Evolutionary conservation across 345 rosid genomes (phyloP).

Genomic region (Populus pruinosa): DNA sequence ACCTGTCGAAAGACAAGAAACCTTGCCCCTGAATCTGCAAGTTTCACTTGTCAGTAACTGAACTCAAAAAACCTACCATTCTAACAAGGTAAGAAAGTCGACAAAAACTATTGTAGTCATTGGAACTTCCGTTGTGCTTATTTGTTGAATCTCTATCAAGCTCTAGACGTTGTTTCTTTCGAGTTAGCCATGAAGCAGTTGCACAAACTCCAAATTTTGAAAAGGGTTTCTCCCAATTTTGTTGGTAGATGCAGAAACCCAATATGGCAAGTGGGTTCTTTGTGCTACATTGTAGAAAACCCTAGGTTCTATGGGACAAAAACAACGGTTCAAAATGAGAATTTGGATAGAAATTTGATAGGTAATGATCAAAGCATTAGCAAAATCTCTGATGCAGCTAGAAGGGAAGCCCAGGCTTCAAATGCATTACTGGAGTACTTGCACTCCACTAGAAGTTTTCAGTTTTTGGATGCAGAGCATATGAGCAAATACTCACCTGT

Average conservation of each 20-base stretch:
- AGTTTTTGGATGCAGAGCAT: slow-evolving; percentile 59
- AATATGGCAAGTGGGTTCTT: slow-evolving; percentile 16
- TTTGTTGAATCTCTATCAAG: neutral
- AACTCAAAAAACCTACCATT: neutral
- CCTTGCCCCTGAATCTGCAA: neutral
- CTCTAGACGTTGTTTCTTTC: neutral
- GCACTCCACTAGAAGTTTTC: slow-evolving; percentile 54
- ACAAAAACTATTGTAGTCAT: neutral
- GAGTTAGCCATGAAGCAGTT: slow-evolving; percentile 32
- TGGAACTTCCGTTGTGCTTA: too few relatives aligned
- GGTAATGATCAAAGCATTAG: slow-evolving; percentile 12
- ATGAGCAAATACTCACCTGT: slow-evolving; percentile 63
- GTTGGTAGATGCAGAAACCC: slow-evolving; percentile 25
- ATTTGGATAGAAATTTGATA: neutral
- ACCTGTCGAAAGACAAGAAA: neutral
- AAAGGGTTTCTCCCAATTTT: slow-evolving; percentile 38
- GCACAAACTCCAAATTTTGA: slow-evolving; percentile 43
- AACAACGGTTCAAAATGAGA: neutral
- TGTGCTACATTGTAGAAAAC: slow-evolving; percentile 22
- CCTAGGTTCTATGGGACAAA: slow-evolving; percentile 44
- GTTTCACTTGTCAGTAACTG: neutral
- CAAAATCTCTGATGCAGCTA: slow-evolving; percentile 27
- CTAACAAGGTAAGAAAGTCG: neutral
- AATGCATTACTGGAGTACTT: slow-evolving; percentile 68
- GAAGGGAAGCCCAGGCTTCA: slow-evolving; percentile 57